A percentile compares a stretch with the other conserved stretches of the same genome.
phyloP scores from a whole-genome alignment of 768 basidiomycete species.

The Lentinula aciculospora region DNA sequence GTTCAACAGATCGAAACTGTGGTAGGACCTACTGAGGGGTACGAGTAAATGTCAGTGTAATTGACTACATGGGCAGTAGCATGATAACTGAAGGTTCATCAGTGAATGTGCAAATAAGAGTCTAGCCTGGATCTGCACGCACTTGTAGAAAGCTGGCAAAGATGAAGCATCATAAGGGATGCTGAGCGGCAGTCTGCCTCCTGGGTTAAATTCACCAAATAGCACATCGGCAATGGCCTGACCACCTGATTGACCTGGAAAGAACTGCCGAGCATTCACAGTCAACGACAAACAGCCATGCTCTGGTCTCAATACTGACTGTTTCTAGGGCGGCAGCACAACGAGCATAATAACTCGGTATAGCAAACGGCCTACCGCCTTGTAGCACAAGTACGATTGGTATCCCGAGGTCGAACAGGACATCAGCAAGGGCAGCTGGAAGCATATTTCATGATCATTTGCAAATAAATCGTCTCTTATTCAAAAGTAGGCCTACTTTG shows the following conservation, averaged over 20 bases:
- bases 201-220: constrained; percentile 20
- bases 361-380: constrained; percentile 21
- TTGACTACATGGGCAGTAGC: constrained; percentile 14
- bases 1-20: background rate
- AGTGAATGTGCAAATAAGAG: background rate
- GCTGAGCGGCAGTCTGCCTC: constrained; percentile 18
- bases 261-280: constrained; percentile 12
- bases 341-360: constrained; percentile 16
- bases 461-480: background rate
- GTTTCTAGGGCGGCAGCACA: constrained; percentile 18
- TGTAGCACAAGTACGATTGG: constrained; percentile 18
- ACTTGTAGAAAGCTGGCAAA: constrained; percentile 22
- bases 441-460: background rate
- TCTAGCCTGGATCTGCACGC: background rate
- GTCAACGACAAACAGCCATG: background rate
- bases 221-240: constrained; percentile 20
- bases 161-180: constrained; percentile 17
- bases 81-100: constrained; percentile 13
- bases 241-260: constrained; percentile 21
- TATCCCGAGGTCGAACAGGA: constrained; percentile 17
- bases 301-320: constrained; percentile 1
- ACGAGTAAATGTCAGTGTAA: constrained; percentile 17
- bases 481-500: constrained; percentile 12
- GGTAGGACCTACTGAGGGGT: constrained; percentile 12
- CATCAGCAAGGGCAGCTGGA: constrained; percentile 18